Conservation (phyloP, 148 eudicot species). For the Nyssa sinensis region DNA sequence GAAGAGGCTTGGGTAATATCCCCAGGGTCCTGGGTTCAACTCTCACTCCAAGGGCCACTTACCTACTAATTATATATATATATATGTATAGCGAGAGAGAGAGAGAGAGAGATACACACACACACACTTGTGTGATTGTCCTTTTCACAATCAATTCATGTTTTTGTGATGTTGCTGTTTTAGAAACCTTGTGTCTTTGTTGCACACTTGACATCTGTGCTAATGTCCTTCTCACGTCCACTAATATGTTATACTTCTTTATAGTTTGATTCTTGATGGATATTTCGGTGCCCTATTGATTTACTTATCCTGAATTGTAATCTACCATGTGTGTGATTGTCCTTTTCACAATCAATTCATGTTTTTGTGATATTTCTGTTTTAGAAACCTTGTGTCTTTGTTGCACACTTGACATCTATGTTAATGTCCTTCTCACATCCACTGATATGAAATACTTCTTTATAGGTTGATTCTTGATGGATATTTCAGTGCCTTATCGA, state of each 20-base stretch:
- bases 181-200: background rate
- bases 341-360: too few species aligned
- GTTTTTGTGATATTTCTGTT: too few species aligned
- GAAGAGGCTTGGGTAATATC: too few species aligned
- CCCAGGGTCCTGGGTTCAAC: too few species aligned
- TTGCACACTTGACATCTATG: background rate
- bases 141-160: background rate
- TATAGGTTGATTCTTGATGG: background rate
- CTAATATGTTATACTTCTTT: background rate
- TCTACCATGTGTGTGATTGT: background rate
- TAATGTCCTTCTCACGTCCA: background rate
- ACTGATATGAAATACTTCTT: background rate
- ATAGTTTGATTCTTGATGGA: background rate
- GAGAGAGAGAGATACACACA: too few species aligned
- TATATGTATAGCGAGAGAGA: too few species aligned
- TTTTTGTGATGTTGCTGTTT: slow-evolving; percentile 7
- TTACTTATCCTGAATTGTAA: background rate
- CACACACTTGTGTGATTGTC: background rate
- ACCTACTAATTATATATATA: too few species aligned
- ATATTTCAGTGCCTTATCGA: too few species aligned
- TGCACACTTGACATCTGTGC: background rate
- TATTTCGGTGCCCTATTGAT: background rate
- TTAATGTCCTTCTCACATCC: background rate
- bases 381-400: too few species aligned
- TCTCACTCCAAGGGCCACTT: too few species aligned